Base-by-base conservation (phyloP, 495 filamentous ascomycete genomes). In the Sphaerosporella brunnea region DNA sequence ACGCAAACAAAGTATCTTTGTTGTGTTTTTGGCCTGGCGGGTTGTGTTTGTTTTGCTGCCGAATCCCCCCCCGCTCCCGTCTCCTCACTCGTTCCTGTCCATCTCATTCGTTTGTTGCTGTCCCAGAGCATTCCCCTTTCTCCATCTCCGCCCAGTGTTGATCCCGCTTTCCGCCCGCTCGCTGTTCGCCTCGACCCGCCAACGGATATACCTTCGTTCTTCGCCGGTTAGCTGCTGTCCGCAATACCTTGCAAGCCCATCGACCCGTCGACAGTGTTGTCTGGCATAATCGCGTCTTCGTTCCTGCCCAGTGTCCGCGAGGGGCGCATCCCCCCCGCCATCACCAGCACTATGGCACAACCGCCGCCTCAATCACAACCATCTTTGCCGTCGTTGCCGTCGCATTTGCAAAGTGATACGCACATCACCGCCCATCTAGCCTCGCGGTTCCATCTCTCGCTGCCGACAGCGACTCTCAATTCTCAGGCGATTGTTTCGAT, bases 351-450 rank as follows among this genome's bases (percentile, higher is more conserved):
- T 36, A 61, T 61, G 58, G 58, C 58, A 39, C 59, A 57, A 37
- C 58, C 49, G 52, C 45, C 75, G 57, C 74, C 82, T 51, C 82
- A 94, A 63, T 79, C 80, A n/a, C 85, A 94, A 62, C 72, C 84
- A 28, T 94, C 88, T 25, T 69, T 97, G 35, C 83, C 86, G 24
- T 77, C 84, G 23, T 67, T 97, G 45, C 90, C 90, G 25, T 71
- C 79, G 26, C 90, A 97, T 70, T 71, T 87, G 24, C 90, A 96
- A 66, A 94, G 87, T 46, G 90, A 96, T 65, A 95, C 88, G 35
- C 84, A 93, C 62, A 68, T 96, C 52, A 97, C 90, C 2, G 84
- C 87, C 24, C 90, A 97, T 65, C 73, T 97, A 21, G 90, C 90
- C 45, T 94, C 86, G 64, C 82, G 90, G 26, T 97, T 93, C 61